Evolutionary conservation across 495 filamentous ascomycete species (phyloP).

Genomic region (Hyaloscypha hepaticicola): DNA sequence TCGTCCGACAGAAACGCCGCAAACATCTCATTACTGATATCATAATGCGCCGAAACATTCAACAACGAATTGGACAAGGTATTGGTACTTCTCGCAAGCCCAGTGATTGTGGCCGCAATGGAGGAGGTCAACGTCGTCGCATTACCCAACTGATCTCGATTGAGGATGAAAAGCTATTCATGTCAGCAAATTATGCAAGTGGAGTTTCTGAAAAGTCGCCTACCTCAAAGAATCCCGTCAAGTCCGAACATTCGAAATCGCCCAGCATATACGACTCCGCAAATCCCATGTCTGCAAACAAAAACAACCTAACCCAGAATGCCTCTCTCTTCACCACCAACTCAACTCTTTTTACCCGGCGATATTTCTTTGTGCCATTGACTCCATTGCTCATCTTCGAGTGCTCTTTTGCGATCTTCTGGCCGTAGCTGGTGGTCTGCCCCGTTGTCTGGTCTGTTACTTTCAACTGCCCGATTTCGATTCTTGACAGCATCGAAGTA

Average conservation of each 20-base stretch:
- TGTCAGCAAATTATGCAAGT: background rate
- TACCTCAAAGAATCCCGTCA: conserved; percentile 65
- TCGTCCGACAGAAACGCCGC: conserved; percentile 68
- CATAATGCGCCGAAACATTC: conserved; percentile 70
- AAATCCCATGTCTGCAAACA: conserved; percentile 74
- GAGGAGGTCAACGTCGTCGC: conserved; percentile 59
- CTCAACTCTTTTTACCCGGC: conserved; percentile 33
- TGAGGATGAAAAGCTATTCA: conserved; percentile 60
- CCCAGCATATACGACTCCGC: conserved; percentile 70
- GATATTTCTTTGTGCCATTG: conserved; percentile 13
- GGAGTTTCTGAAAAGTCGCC: background rate
- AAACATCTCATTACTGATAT: conserved; percentile 74
- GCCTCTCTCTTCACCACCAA: conserved; percentile 56
- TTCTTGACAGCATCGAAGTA: conserved; percentile 41
- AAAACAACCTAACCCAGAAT: conserved; percentile 63
- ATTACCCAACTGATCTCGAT: conserved; percentile 55
- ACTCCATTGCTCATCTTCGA: conserved; percentile 30
- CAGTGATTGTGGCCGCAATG: conserved; percentile 48
- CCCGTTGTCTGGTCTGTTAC: conserved; percentile 41
- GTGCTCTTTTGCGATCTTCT: conserved; percentile 27
- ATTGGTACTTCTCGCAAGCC: conserved; percentile 58
- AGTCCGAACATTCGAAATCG: conserved; percentile 60
- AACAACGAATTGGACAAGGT: conserved; percentile 62
- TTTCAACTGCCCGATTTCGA: conserved; percentile 43
- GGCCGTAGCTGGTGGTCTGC: conserved; percentile 24